phyloP scores from a whole-genome alignment of 192 early-diverging fungal genomes.

The Spizellomyces punctatus region DNA sequence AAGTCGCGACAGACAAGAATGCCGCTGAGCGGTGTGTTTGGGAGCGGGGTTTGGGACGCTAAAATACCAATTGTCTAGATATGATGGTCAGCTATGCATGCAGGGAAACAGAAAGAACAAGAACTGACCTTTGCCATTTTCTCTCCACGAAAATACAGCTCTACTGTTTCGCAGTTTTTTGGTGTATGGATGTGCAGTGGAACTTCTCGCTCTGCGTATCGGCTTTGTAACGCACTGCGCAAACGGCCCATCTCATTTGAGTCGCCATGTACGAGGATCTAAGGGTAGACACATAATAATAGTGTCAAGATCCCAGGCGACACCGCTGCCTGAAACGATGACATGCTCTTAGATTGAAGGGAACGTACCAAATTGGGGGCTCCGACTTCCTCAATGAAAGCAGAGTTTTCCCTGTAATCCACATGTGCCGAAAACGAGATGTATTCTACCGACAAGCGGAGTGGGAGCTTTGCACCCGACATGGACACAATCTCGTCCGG shows the following conservation, averaged over 20 bases:
- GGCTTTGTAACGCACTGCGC: slow-evolving; percentile 80
- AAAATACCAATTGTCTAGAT: slow-evolving; percentile 75
- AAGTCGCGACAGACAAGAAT: slow-evolving; percentile 90
- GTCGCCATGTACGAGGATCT: slow-evolving; percentile 94
- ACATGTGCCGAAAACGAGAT: slow-evolving; percentile 99
- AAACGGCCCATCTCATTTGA: slow-evolving; percentile 91
- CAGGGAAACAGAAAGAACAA: slow-evolving; percentile 32
- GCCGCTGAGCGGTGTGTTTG: slow-evolving; percentile 68
- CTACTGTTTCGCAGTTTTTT: slow-evolving; percentile 84
- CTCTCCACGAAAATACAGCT: slow-evolving; percentile 91
- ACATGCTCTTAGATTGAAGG: neutral
- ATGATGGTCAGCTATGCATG: neutral
- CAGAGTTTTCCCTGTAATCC: slow-evolving; percentile 92
- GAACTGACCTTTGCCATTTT: slow-evolving; percentile 74
- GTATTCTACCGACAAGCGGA: slow-evolving; percentile 86
- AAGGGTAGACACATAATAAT: neutral
- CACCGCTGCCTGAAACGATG: no score
- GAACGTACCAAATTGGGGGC: slow-evolving; percentile 69
- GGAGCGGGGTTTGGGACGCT: slow-evolving; percentile 73
- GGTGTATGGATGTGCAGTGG: slow-evolving; percentile 86
- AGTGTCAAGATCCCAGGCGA: neutral
- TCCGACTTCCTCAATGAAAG: slow-evolving; percentile 95
- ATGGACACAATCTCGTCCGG: slow-evolving; percentile 82
- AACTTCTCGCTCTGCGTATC: slow-evolving; percentile 77
- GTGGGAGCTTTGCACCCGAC: slow-evolving; percentile 77